Evolutionary conservation across 768 basidiomycete genomes (phyloP).

Genomic region (Tylopilus subfusipes): DNA sequence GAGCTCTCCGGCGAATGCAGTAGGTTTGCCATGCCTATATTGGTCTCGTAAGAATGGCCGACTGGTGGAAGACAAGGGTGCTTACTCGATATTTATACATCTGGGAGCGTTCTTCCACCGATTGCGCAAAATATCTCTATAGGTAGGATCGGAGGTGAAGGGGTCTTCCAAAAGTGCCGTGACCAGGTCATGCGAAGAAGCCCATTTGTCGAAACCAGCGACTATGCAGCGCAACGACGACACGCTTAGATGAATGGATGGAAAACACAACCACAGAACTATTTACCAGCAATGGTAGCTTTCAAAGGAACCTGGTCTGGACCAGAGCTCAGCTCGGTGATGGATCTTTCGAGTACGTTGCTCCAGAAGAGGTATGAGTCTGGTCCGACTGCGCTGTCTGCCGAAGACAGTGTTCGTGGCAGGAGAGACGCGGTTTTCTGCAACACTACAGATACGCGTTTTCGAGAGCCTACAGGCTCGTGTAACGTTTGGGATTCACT

Average conservation of each 20-base stretch:
- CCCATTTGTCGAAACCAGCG: constrained; percentile 51
- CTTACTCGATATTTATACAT: constrained; percentile 28
- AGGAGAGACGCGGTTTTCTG: constrained; percentile 48
- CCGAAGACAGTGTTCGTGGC: constrained; percentile 39
- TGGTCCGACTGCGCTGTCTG: constrained; percentile 16
- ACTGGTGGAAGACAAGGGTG: not conserved
- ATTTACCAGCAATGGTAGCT: constrained; percentile 50
- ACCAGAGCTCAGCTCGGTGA: constrained; percentile 29
- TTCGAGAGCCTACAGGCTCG: not conserved
- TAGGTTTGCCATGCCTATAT: constrained; percentile 23
- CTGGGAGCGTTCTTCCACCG: constrained; percentile 45
- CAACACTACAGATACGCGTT: constrained; percentile 43
- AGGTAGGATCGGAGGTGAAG: constrained; percentile 49
- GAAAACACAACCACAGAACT: not conserved
- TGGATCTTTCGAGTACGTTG: constrained; percentile 37
- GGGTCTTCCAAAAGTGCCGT: constrained; percentile 72
- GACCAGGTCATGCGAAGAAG: constrained; percentile 55
- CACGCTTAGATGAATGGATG: not conserved
- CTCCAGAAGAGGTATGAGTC: constrained; percentile 47
- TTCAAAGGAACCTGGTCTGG: constrained; percentile 32
- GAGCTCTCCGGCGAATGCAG: constrained; percentile 24
- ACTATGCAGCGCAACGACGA: constrained; percentile 38
- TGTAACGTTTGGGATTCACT: not conserved
- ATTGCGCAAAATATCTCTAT: constrained; percentile 41
- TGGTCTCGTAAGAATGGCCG: not conserved